A percentile compares a stretch with the other conserved stretches of the same genome.
phyloP scores from a whole-genome alignment of 768 basidiomycete genomes.

The Pleurotus tuber-regium region DNA sequence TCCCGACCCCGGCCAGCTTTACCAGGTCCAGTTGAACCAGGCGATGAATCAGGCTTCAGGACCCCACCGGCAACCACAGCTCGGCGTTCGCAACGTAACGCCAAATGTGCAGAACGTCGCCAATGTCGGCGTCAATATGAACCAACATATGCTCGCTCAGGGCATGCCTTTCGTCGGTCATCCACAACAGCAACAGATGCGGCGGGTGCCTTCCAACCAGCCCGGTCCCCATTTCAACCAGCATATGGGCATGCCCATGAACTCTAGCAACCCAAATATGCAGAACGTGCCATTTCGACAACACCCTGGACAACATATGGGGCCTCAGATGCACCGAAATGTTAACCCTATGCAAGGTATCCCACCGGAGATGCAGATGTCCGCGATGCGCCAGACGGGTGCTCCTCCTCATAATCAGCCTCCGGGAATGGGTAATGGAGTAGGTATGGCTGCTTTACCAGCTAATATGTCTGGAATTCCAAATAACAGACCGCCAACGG shows the following conservation, averaged over 20 bases:
- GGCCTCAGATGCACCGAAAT: slow-evolving; percentile 30
- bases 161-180: slow-evolving; percentile 32
- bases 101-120: slow-evolving; percentile 4
- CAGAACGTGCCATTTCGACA: slow-evolving; percentile 39
- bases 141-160: slow-evolving; percentile 13
- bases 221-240: slow-evolving; percentile 6
- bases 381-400: slow-evolving; percentile 36
- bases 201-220: slow-evolving; percentile 4
- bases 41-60: slow-evolving; percentile 4
- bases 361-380: slow-evolving; percentile 38
- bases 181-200: slow-evolving; percentile 32
- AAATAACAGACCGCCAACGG: slow-evolving; percentile 39
- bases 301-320: slow-evolving; percentile 32
- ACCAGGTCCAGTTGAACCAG: slow-evolving; percentile 6
- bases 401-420: slow-evolving; percentile 2
- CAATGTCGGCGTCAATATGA: slow-evolving; percentile 3
- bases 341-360: slow-evolving; percentile 34
- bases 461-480: slow-evolving; percentile 33
- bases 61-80: not conserved
- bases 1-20: not conserved
- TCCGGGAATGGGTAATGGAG: not conserved
- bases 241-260: slow-evolving; percentile 31
- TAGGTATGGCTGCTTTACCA: slow-evolving; percentile 14
- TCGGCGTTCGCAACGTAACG: not conserved
- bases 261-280: slow-evolving; percentile 27